phyloP scores from a whole-genome alignment of 176 grass and related monocot species.

The Calamus simplicifolius region DNA sequence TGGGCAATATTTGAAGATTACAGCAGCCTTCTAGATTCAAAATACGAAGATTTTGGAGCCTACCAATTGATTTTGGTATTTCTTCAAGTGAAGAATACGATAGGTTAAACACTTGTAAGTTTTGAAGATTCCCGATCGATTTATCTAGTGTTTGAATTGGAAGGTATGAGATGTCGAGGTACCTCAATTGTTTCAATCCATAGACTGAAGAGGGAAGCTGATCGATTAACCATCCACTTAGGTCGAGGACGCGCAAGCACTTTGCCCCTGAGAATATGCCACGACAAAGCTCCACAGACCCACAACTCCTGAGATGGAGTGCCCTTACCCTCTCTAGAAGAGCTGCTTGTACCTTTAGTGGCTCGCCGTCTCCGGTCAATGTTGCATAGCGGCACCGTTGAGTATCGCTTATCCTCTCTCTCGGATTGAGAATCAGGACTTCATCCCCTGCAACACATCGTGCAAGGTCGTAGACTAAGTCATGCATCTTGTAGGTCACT shows the following conservation, averaged over 20 bases:
- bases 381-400: no score
- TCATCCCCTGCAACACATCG: constrained; percentile 15
- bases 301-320: no score
- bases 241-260: no score
- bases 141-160: background rate
- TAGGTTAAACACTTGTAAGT: constrained; percentile 15
- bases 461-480: constrained; percentile 20
- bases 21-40: constrained; percentile 9
- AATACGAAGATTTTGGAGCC: background rate
- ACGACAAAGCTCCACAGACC: no score
- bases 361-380: no score
- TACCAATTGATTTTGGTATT: constrained; percentile 15
- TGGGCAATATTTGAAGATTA: background rate
- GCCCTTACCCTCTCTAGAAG: no score
- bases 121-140: constrained; percentile 11
- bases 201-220: no score
- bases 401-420: background rate
- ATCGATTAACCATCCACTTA: no score
- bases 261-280: no score
- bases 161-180: constrained; percentile 12
- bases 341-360: no score
- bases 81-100: constrained; percentile 8
- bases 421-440: constrained; percentile 12
- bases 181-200: constrained; percentile 15
- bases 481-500: background rate